These are phyloP conservation scores for Pseudonitzschia multistriata DNA, from an alignment of 108 stramenopile species.

Conservation along the genomic window DNA sequence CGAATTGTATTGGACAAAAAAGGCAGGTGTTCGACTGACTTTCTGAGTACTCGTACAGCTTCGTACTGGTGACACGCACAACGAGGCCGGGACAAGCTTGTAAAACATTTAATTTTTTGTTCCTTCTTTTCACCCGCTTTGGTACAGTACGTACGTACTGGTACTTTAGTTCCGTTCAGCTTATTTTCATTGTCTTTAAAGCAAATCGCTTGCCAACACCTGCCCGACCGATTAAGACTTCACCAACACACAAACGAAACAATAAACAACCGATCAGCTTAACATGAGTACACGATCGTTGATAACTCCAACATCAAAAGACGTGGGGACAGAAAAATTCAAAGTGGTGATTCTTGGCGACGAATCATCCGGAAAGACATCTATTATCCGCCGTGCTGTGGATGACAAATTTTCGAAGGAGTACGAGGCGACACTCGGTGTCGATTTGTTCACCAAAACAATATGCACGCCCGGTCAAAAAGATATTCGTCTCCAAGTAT, in stretches of 20 bases:
- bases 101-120: no score
- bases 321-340: background rate
- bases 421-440: slow-evolving; percentile 12
- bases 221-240: background rate
- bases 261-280: background rate
- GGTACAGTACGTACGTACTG: no score
- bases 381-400: slow-evolving; percentile 12
- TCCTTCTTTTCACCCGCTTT: no score
- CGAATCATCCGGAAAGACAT: slow-evolving; percentile 9
- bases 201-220: no score
- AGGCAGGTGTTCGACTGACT: background rate
- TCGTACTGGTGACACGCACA: no score
- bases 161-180: background rate
- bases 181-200: no score
- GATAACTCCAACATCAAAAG: background rate
- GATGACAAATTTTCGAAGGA: slow-evolving; percentile 13
- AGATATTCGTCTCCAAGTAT: slow-evolving; percentile 8
- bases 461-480: background rate
- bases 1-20: background rate
- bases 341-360: slow-evolving; percentile 13
- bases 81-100: no score
- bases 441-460: slow-evolving; percentile 19
- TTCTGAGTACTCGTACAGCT: background rate
- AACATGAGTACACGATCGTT: background rate
- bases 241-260: background rate